A percentile compares a stretch with the other conserved stretches of the same genome.
phyloP scores from a whole-genome alignment of 129 eudicot genomes.

The Logfia minima region DNA sequence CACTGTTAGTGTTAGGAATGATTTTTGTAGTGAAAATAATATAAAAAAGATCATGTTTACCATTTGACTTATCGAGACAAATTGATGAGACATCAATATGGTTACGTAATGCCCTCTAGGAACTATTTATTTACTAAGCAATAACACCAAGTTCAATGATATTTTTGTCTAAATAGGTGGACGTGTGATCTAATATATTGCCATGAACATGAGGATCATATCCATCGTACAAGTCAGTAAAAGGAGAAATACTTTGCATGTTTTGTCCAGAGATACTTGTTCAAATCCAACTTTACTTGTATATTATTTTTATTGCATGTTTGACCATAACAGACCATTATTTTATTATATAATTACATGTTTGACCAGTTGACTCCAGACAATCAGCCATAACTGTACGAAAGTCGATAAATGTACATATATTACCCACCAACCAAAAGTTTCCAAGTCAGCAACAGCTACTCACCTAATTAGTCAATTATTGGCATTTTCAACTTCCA shows the following conservation, averaged over 20 bases:
- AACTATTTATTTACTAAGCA: no score
- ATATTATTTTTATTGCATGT: background rate
- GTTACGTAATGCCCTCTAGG: no score
- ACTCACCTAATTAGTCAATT: constrained; percentile 8
- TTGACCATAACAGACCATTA: constrained; percentile 10
- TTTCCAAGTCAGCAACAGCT: background rate
- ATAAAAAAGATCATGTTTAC: no score
- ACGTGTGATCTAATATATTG: no score
- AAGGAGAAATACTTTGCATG: background rate
- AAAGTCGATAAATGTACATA: background rate
- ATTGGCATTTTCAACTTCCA: constrained; percentile 19
- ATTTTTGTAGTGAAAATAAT: background rate
- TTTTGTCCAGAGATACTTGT: background rate
- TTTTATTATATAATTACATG: background rate
- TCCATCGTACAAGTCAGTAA: background rate
- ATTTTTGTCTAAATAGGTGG: no score
- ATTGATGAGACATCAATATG: no score
- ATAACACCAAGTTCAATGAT: no score
- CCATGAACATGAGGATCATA: no score
- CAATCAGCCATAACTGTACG: constrained; percentile 16
- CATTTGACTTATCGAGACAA: no score
- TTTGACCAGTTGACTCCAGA: constrained; percentile 16
- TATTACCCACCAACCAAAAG: constrained; percentile 12
- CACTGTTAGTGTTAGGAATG: background rate
- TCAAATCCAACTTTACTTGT: constrained; percentile 11